Percentiles rank a stretch among this genome's conserved stretches.
phyloP scores from a whole-genome alignment of 1,139 yeast genomes.

The Blastobotrys proliferans region DNA sequence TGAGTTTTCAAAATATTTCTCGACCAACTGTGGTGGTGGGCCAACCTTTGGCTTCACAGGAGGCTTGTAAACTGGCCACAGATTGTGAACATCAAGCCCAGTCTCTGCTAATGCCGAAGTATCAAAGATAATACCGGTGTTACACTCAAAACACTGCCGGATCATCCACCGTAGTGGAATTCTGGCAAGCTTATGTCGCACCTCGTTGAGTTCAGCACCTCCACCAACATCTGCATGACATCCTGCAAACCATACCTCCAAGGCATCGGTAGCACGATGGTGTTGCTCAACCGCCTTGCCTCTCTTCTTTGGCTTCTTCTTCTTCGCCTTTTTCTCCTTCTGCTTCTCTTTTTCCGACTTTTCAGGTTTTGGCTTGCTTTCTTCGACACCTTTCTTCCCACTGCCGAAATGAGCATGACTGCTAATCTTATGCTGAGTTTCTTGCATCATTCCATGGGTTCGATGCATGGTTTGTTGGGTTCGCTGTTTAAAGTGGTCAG shows the following conservation, averaged over 20 bases:
- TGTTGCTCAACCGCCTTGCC: constrained; percentile 22
- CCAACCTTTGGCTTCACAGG: constrained; percentile 9
- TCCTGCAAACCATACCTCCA: constrained; percentile 40
- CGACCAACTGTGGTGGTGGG: constrained; percentile 9
- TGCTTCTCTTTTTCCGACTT: background rate
- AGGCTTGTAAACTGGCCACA: constrained; percentile 10
- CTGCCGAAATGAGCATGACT: no score
- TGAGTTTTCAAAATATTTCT: constrained; percentile 3
- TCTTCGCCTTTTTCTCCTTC: background rate
- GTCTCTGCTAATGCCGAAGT: constrained; percentile 10
- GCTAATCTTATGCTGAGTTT: no score
- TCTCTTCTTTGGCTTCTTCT: background rate
- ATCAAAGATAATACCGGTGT: constrained; percentile 12
- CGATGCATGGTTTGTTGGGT: background rate
- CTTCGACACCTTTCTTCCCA: background rate
- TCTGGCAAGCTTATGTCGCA: constrained; percentile 9
- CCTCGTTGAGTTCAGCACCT: constrained; percentile 8
- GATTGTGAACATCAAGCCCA: constrained; percentile 11
- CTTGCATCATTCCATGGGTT: background rate
- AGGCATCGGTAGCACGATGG: constrained; percentile 28
- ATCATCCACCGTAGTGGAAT: constrained; percentile 13
- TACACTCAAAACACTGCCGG: constrained; percentile 11
- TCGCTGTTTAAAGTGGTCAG: background rate
- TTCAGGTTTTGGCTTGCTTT: no score
- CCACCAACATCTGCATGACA: constrained; percentile 42